A percentile compares a stretch with the other conserved stretches of the same genome.
Evolutionary conservation across 768 basidiomycete genomes (phyloP).

Genomic region (Suillus clintonianus): DNA sequence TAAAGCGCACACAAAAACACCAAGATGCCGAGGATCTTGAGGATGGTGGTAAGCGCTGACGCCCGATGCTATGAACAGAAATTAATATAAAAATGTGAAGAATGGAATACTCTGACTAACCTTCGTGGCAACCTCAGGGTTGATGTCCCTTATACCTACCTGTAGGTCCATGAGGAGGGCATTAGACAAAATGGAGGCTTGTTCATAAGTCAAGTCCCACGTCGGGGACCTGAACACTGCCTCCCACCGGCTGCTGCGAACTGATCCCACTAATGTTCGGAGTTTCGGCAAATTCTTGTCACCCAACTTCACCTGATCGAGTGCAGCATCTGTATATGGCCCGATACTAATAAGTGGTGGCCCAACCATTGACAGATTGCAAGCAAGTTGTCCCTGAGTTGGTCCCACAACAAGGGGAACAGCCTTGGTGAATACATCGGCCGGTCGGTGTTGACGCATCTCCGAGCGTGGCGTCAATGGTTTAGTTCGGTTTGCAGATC

Average conservation of each 20-base stretch:
- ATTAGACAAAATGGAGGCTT: conserved; percentile 4
- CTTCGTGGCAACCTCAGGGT: background rate
- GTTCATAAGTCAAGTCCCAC: conserved; percentile 1
- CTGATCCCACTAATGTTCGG: background rate
- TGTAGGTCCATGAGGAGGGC: conserved; percentile 4
- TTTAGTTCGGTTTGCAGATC: background rate
- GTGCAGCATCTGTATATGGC: conserved; percentile 6
- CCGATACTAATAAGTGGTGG: conserved; percentile 9
- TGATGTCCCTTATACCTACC: background rate
- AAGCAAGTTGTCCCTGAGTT: background rate
- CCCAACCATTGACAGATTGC: background rate
- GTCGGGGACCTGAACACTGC: background rate
- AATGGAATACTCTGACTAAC: background rate
- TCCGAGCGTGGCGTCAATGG: background rate
- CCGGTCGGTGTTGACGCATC: background rate
- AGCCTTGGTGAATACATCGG: background rate
- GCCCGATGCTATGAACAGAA: background rate
- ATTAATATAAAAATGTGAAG: background rate
- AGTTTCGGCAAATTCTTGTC: conserved; percentile 3
- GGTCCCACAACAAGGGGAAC: background rate
- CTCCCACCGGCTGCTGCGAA: conserved; percentile 8
- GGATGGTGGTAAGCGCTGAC: too few species aligned
- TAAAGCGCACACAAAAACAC: too few species aligned
- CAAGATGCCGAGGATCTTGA: too few species aligned
- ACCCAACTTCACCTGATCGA: conserved; percentile 2